Base-by-base conservation (phyloP, 805 yeast species). In the Saccharomycopsis synnaedendra region DNA sequence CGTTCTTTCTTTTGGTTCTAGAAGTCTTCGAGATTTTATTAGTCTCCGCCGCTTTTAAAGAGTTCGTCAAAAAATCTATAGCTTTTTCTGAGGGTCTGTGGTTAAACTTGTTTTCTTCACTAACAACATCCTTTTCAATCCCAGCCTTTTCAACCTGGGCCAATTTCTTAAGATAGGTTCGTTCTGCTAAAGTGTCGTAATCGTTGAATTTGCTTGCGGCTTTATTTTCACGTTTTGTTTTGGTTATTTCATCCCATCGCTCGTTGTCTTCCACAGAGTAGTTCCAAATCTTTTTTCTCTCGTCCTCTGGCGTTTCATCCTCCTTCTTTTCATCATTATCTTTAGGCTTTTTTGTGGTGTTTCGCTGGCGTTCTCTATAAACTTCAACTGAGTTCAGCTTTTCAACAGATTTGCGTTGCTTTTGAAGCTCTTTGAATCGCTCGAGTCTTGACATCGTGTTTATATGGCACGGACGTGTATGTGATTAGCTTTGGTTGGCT, bases 191-290 rank as follows among this genome's bases (percentile, higher is more conserved):
- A 11, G 45, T 48, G 4, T 45, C 51, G 43, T 59, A 46, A 3
- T 60, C 37, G n/a, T 31, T 19, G 41, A 60, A 41, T 58, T 71
- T 72, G 49, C 70, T 69, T 32, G 57, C 52, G 35, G 60, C 51
- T 55, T 80, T 77, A 4, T 63, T 67, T 34, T 27, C 32, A 9
- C 29, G 32, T 28, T n/a, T 39, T 19, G 8, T 11, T 8, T 19
- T 9, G 11, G 9, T 57, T 46, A 67, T 70, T 32, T 57, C 63
- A 29, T 78, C 74, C 88, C 88, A 82, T 46, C 66, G 65, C 53
- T 79, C 83, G 48, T 77, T 70, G 46, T 84, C 85, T 46, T 77
- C 83, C 4, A 81, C 71, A 0, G 84, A 72, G 63, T 76, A 75
- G 47, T 75, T 75, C 73, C 75, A 66, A 44, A 70, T 74, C 46